Conservation (phyloP, 148 eudicot species). For the Fagopyrum tataricum region DNA sequence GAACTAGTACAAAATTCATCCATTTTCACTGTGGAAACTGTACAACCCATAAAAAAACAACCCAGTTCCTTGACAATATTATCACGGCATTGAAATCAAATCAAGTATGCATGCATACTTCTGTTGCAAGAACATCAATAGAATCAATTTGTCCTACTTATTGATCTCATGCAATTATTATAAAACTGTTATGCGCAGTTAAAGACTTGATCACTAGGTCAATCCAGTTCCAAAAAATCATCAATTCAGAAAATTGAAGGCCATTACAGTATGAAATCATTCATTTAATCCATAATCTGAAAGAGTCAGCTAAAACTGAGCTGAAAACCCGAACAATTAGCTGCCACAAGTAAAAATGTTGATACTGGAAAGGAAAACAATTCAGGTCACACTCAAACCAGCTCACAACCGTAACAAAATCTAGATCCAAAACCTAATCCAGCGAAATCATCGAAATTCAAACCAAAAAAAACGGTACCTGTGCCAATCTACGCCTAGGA, state of each 20-base stretch:
- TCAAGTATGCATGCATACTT: background rate
- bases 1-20: background rate
- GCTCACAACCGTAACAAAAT: background rate
- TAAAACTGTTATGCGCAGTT: background rate
- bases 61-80: background rate
- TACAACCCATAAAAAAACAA: background rate
- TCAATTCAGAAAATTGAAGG: background rate
- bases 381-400: background rate
- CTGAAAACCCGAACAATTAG: background rate
- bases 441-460: background rate
- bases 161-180: background rate
- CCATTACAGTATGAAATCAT: background rate
- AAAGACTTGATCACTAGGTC: background rate
- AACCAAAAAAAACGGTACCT: slow-evolving; percentile 31
- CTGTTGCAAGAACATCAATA: background rate
- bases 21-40: background rate
- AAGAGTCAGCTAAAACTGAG: background rate
- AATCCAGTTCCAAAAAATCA: background rate
- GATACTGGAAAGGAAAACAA: background rate
- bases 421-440: background rate
- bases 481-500: slow-evolving; percentile 94
- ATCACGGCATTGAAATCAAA: background rate
- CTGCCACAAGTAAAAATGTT: too few species aligned
- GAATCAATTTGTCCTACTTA: background rate
- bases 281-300: background rate